Conservation (phyloP, 2,329 filamentous ascomycete species). For the Dryadomyces quercivorus region DNA sequence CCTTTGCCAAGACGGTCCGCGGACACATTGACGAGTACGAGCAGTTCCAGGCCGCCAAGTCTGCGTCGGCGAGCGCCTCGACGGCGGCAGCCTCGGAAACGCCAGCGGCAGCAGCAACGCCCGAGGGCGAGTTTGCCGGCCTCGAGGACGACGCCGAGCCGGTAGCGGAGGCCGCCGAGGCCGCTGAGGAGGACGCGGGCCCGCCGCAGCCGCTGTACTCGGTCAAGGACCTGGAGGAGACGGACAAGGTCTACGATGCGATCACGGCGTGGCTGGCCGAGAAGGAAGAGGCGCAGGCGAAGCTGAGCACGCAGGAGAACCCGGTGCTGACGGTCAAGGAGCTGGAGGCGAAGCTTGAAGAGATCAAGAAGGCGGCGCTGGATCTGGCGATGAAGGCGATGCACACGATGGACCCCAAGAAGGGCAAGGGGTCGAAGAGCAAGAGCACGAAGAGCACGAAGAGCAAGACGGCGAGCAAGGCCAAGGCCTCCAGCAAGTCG, state of each 20-base stretch:
- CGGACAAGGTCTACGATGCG: constrained; percentile 50
- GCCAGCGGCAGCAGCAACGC: constrained; percentile 28
- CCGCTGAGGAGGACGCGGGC: constrained; percentile 36
- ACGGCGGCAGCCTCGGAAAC: constrained; percentile 24
- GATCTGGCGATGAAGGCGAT: constrained; percentile 61
- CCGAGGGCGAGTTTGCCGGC: constrained; percentile 52
- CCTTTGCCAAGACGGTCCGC: constrained; percentile 59
- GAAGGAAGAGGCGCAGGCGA: constrained; percentile 58
- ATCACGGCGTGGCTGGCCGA: constrained; percentile 64
- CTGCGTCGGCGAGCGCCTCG: constrained; percentile 31
- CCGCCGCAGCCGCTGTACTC: constrained; percentile 58
- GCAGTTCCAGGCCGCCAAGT: constrained; percentile 39
- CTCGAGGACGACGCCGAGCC: constrained; percentile 56
- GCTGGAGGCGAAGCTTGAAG: constrained; percentile 52
- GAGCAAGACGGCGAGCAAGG: constrained; percentile 8
- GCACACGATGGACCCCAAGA: constrained; percentile 23
- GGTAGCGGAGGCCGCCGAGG: constrained; percentile 17
- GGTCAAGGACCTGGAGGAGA: constrained; percentile 54
- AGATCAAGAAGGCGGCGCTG: constrained; percentile 58
- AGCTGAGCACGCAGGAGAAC: constrained; percentile 57
- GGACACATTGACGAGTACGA: constrained; percentile 59
- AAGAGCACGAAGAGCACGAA: background rate
- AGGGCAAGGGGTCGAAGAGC: constrained; percentile 22
- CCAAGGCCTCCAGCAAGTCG: constrained; percentile 19
- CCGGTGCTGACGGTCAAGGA: constrained; percentile 65